A percentile compares a stretch with the other conserved stretches of the same genome.
Conservation (phyloP, 2,329 filamentous ascomycete species). For the Sclerotinia glacialis region DNA sequence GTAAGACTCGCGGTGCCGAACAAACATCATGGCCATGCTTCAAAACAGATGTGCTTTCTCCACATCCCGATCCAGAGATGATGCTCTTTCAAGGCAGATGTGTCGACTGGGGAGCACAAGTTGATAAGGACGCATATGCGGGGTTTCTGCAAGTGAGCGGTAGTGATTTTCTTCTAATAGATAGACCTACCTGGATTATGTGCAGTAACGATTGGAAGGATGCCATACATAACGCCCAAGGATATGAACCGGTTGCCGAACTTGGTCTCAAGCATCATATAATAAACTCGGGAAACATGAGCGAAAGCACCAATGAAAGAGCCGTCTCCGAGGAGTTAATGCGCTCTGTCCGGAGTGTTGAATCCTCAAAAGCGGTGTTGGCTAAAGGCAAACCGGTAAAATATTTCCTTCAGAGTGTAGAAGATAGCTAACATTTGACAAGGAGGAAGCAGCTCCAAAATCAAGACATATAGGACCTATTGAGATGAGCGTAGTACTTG, state of each 20-base stretch:
- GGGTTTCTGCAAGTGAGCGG: too few species aligned
- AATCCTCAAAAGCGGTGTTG: background rate
- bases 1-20: background rate
- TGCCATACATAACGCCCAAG: background rate
- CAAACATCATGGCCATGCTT: too few species aligned
- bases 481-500: too few species aligned
- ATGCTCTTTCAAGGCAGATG: background rate
- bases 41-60: rapidly evolving
- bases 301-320: too few species aligned
- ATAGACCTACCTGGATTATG: background rate
- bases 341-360: too few species aligned
- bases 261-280: too few species aligned
- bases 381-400: background rate
- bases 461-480: too few species aligned
- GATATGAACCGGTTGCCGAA: background rate
- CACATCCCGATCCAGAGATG: background rate
- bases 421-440: background rate
- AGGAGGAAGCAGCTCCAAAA: background rate
- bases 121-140: background rate
- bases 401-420: background rate
- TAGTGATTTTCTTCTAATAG: background rate
- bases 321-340: too few species aligned
- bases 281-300: too few species aligned
- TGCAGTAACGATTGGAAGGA: background rate
- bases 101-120: background rate